Conservation (phyloP, 2,329 filamentous ascomycete species). For the Diaporthe australafricana region DNA sequence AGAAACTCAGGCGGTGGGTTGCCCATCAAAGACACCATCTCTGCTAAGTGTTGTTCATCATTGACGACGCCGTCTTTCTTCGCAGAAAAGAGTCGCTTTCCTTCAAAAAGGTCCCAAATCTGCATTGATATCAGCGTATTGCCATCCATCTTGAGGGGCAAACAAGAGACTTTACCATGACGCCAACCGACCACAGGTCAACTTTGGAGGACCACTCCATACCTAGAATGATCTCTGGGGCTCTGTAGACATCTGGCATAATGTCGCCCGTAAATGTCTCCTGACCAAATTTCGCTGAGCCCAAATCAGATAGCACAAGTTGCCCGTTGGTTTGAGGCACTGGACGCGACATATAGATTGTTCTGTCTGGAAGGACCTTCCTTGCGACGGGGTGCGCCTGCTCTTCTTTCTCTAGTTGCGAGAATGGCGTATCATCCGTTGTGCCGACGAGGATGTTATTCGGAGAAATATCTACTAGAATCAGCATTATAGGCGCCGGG, state of each 20-base stretch:
- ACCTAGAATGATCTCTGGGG: neutral
- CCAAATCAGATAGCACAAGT: neutral
- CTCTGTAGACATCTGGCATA: neutral
- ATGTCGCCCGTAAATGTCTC: neutral
- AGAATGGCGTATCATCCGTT: neutral
- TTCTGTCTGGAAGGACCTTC: neutral
- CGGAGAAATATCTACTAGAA: neutral
- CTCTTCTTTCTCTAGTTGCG: neutral
- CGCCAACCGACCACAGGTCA: neutral
- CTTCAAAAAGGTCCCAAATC: neutral
- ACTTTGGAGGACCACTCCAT: neutral
- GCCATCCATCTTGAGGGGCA: neutral
- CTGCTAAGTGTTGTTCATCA: neutral
- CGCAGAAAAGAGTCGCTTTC: neutral
- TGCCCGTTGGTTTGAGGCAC: neutral
- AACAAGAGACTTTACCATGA: neutral
- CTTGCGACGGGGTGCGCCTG: neutral
- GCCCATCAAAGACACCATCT: neutral
- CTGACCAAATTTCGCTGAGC: neutral
- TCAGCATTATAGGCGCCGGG: neutral
- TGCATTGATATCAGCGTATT: neutral
- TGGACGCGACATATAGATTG: neutral
- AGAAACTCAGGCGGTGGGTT: neutral
- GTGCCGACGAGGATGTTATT: neutral
- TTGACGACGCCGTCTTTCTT: neutral